These are phyloP conservation scores for Claviceps monticola DNA, from an alignment of 2,329 filamentous ascomycete species.

Conservation along the genomic window DNA sequence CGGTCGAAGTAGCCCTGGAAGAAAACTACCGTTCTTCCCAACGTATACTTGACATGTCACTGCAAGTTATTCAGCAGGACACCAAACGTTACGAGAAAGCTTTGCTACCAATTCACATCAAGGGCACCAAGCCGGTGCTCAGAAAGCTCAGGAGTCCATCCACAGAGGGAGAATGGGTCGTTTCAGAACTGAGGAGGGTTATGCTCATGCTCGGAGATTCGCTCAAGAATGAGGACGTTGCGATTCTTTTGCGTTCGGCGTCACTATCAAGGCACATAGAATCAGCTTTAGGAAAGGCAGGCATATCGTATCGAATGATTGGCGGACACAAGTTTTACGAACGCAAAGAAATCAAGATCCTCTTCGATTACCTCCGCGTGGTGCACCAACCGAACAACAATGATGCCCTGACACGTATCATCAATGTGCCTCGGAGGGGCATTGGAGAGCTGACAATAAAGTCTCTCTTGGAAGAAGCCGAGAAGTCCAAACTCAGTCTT, in stretches of 20 bases:
- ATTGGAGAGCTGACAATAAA: constrained; percentile 71
- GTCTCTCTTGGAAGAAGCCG: constrained; percentile 61
- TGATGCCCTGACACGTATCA: constrained; percentile 67
- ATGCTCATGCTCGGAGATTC: constrained; percentile 59
- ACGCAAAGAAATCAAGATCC: constrained; percentile 69
- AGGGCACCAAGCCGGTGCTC: constrained; percentile 68
- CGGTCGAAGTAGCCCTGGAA: constrained; percentile 71
- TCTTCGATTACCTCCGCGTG: constrained; percentile 79
- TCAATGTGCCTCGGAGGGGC: constrained; percentile 71
- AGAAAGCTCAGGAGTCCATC: constrained; percentile 56
- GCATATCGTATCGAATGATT: constrained; percentile 85
- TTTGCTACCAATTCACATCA: constrained; percentile 64
- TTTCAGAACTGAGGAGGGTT: constrained; percentile 63
- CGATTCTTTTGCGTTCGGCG: constrained; percentile 76
- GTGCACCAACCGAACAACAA: constrained; percentile 77
- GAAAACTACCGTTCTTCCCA: constrained; percentile 92
- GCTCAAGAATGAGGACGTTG: constrained; percentile 63
- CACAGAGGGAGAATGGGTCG: constrained; percentile 77
- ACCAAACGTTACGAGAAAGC: constrained; percentile 64
- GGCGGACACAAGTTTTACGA: constrained; percentile 87
- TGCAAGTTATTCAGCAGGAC: constrained; percentile 86
- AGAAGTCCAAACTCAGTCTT: constrained; percentile 51
- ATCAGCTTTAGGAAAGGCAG: constrained; percentile 61
- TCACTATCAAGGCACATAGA: constrained; percentile 78
- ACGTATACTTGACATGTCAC: constrained; percentile 64